Conservation (phyloP, 1,284 basidiomycete genomes). For the Sparassis latifolia region DNA sequence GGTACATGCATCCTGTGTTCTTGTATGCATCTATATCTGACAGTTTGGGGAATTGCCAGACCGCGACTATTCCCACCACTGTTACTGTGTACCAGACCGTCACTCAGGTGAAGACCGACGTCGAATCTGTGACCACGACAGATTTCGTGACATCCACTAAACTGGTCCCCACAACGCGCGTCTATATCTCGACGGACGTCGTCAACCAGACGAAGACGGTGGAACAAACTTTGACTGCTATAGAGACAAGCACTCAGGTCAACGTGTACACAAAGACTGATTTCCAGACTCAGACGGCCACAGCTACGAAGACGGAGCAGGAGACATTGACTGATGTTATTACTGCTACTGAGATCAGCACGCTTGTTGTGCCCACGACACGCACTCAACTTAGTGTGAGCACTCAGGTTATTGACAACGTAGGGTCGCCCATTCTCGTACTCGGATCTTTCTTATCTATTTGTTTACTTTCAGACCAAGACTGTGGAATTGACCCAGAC, state of each 20-base stretch:
- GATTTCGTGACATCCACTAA: slow-evolving; percentile 46
- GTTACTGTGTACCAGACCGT: slow-evolving; percentile 20
- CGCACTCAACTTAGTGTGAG: slow-evolving; percentile 46
- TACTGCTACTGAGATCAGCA: slow-evolving; percentile 24
- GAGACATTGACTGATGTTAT: slow-evolving; percentile 23
- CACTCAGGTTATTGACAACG: slow-evolving; percentile 57
- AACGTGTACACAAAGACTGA: slow-evolving; percentile 41
- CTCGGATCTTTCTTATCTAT: neutral
- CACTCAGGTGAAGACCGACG: slow-evolving; percentile 20
- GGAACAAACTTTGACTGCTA: slow-evolving; percentile 22
- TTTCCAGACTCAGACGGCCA: slow-evolving; percentile 28
- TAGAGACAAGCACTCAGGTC: slow-evolving; percentile 16
- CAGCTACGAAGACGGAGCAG: slow-evolving; percentile 20
- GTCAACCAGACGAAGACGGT: slow-evolving; percentile 39
- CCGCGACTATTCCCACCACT: slow-evolving; percentile 27
- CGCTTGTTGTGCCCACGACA: slow-evolving; percentile 37
- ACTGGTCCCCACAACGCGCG: slow-evolving; percentile 52
- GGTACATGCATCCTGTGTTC: neutral
- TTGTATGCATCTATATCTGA: neutral
- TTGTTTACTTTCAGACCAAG: slow-evolving; percentile 18
- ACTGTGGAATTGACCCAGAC: slow-evolving; percentile 27
- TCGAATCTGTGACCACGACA: slow-evolving; percentile 27
- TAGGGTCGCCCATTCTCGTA: slow-evolving; percentile 21
- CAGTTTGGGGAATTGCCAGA: slow-evolving; percentile 12
- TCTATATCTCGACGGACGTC: slow-evolving; percentile 59